A percentile compares a stretch with the other conserved stretches of the same genome.
These are phyloP conservation scores for Phialocephala subalpina DNA, from an alignment of 2,329 filamentous ascomycete genomes.

Conservation along the genomic window DNA sequence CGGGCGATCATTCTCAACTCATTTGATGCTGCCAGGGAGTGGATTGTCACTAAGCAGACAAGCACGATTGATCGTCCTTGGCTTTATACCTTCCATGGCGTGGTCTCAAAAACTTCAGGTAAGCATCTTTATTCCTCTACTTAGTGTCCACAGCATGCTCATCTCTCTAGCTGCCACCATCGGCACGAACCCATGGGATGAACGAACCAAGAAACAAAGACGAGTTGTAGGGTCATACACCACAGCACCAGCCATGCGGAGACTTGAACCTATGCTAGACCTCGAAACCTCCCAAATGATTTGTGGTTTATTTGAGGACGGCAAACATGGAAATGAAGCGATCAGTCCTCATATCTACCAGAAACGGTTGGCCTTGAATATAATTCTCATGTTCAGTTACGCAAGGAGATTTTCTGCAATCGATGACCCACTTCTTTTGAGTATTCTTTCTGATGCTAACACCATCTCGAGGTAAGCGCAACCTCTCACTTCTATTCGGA, in stretches of 20 bases:
- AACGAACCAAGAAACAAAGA: neutral
- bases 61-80: slow-evolving; percentile 6
- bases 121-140: neutral
- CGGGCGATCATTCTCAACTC: neutral
- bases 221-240: slow-evolving; percentile 7
- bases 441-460: neutral
- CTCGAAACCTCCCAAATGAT: slow-evolving; percentile 1
- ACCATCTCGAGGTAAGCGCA: neutral
- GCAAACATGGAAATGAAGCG: neutral
- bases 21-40: neutral
- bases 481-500: neutral
- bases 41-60: slow-evolving; percentile 2
- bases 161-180: neutral
- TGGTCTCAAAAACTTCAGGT: neutral
- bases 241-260: neutral
- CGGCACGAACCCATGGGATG: neutral
- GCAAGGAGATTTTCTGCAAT: neutral
- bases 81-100: neutral
- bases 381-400: neutral
- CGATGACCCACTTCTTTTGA: slow-evolving; percentile 1
- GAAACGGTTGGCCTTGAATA: neutral
- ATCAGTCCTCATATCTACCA: slow-evolving; percentile 5
- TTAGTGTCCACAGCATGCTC: neutral
- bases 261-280: slow-evolving; percentile 1
- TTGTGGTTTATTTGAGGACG: neutral